Base-by-base conservation (phyloP, 139 green algal species). In the Choricystis sp. region DNA sequence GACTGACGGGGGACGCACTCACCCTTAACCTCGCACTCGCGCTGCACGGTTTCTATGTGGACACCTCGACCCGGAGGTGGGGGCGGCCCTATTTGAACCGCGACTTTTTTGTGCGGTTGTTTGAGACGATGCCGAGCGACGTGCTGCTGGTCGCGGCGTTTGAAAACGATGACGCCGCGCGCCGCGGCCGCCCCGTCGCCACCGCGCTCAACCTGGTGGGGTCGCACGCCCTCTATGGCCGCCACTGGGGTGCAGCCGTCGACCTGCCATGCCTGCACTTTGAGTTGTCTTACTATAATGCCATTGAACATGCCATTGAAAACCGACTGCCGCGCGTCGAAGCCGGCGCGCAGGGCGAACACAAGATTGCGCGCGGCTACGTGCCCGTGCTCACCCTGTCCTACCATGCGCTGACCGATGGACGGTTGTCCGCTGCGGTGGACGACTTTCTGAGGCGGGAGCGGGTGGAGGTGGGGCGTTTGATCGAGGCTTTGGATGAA, bases 201-300 rank as follows among this genome's bases (percentile, higher is more conserved):
- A 86, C 68, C 0, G 86, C 86, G 0, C 74, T 94, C 20, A 95
- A 95, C 73, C 72, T 94, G 20, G 65, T 90, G 19, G 86, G 86
- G 56, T 81, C 69, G 19, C 68, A 94, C 49, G 75, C 77, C 1
- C 70, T 95, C 5, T 93, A 74, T 69, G 87, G 87, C 29, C 70
- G 87, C 49, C 89, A 93, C 77, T 94, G 86, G 87, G 86, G 86
- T 49, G n/a, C n/a, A n/a, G n/a, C n/a, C n/a, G n/a, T n/a, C n/a
- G n/a, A n/a, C n/a, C n/a, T n/a, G n/a, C n/a, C n/a, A n/a, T 83
- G 77, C 67, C 77, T 95, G 22, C 87, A 95, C 72, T 94, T 95
- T 71, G 86, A 92, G 73, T 69, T 88, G 4, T 93, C 84, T 73
- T 95, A 95, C 71, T 95, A 95, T 72, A 59, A 82, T 73, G 81